Base-by-base conservation (phyloP, 2,329 filamentous ascomycete genomes). In the Botrytis deweyae region DNA sequence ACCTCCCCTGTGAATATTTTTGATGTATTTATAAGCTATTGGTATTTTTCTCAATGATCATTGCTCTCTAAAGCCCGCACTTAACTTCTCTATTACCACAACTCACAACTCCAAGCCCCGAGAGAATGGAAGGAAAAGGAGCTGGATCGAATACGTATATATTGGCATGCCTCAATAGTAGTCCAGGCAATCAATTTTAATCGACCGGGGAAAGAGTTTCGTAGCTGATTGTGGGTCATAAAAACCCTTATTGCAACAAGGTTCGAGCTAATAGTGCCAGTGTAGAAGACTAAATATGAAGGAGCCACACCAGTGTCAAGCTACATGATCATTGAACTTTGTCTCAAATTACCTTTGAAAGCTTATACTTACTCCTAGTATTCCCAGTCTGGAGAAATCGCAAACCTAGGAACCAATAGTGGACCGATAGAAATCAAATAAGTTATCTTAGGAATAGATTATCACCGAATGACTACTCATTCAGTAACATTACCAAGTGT, bases 1-100 rank as follows among this genome's bases (percentile, higher is more conserved):
- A n/a, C 2, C 7, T 22, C 2, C 12, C 1, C 49, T 7, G 49
- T 29, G 12, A n/a, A 14, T 1, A 0, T 6, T n/a, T 52, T n/a
- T 55, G 10, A 29, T 29, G 16, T n/a, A 6, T n/a, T 5, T n/a
- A n/a, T 55, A 14, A 16, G 49, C 5, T 55, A 55, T 29, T 29
- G 49, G 6, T 52, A 0, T n/a, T 14, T 7, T 14, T 3, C 22
- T 25, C 49, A 25, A 14, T n/a, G 25, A n/a, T 52, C 25, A 5
- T 18, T 52, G 49, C 10, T 29, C 5, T 1, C 25, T 55, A 55
- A 25, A 55, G 5, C 49, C 2, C 12, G 25, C 12, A n/a, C 25
- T n/a, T 5, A 29, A 10, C 5, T 14, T 55, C 12, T 3, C 4
- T 29, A 55, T 29, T 12, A 55, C 25, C 12, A 16, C 25, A 29